phyloP scores from a whole-genome alignment of 208 protist species.

The Acanthamoeba castellanii region DNA sequence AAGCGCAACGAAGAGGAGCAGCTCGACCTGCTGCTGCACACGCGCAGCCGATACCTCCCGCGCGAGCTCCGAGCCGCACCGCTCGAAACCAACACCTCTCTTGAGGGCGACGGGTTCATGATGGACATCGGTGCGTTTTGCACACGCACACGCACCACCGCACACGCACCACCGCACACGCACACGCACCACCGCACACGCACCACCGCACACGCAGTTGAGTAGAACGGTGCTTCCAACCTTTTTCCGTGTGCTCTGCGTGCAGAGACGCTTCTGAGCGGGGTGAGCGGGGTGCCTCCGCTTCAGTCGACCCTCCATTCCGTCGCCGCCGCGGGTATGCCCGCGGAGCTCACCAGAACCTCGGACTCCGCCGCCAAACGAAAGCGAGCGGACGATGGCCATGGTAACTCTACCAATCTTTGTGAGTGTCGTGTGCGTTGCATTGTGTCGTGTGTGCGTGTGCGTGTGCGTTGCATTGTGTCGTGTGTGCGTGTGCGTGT shows the following conservation, averaged over 20 bases:
- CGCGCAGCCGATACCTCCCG: constrained; percentile 18
- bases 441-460: neutral
- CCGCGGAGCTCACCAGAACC: neutral
- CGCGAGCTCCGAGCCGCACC: constrained; percentile 1
- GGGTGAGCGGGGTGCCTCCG: neutral
- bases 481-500: too few relatives aligned
- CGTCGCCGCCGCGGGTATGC: neutral
- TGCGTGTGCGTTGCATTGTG: neutral
- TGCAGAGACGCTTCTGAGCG: neutral
- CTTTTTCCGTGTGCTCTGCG: too few relatives aligned
- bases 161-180: neutral
- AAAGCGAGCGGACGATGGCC: neutral
- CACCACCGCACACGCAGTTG: too few relatives aligned
- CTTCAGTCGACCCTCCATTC: neutral
- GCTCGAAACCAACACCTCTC: neutral
- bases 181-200: neutral
- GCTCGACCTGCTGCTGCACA: neutral
- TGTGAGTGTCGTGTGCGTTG: neutral
- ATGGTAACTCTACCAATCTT: neutral
- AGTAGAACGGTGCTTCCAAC: too few relatives aligned
- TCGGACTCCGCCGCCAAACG: neutral
- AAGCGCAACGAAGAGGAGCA: neutral
- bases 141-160: too few relatives aligned
- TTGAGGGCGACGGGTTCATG: neutral
- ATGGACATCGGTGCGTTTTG: neutral